phyloP scores from a whole-genome alignment of 2,329 filamentous ascomycete species.

The Aspergillus tanneri region DNA sequence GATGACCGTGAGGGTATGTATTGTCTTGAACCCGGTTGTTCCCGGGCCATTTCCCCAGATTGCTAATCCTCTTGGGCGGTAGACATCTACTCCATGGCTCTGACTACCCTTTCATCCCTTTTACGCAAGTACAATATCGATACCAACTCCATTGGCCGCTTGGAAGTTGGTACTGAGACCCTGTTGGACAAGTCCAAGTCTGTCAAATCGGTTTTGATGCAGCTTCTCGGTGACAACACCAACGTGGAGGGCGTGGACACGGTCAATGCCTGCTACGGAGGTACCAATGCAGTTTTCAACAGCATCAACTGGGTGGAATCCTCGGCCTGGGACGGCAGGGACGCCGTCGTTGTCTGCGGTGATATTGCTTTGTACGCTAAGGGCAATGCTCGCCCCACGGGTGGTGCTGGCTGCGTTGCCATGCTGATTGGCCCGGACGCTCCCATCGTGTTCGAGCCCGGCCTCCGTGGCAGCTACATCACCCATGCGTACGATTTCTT shows the following conservation, averaged over 20 bases:
- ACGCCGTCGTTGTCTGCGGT: conserved; percentile 75
- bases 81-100: conserved; percentile 86
- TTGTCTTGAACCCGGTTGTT: not conserved
- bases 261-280: conserved; percentile 82
- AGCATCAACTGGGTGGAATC: conserved; percentile 82
- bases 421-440: conserved; percentile 77
- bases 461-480: conserved; percentile 77
- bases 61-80: conserved; percentile 35
- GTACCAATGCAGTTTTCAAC: conserved; percentile 83
- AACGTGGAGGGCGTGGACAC: conserved; percentile 82
- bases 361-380: conserved; percentile 86
- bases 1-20: conserved; percentile 78
- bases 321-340: conserved; percentile 79
- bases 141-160: conserved; percentile 70
- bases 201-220: conserved; percentile 85
- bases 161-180: conserved; percentile 84
- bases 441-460: conserved; percentile 73
- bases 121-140: conserved; percentile 83
- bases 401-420: conserved; percentile 75
- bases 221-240: conserved; percentile 79
- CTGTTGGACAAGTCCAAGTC: conserved; percentile 88
- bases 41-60: not conserved
- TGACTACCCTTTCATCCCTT: conserved; percentile 75
- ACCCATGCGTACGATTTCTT: conserved; percentile 86
- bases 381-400: conserved; percentile 76